Percentiles rank a stretch among this genome's conserved stretches.
Conservation (phyloP, 306 rosid genomes). For the peach (Prunus persica) region Prunus_persica_NCBIv2 NC_034010.1:23800001-23800500, state of each 20-base stretch:
- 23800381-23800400: neutral
- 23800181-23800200: conserved; percentile 30
- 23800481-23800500: neutral
- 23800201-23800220: neutral
- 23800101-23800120: neutral
- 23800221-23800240: neutral
- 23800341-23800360: neutral
- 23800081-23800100: no score
- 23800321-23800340: neutral
- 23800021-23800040: neutral
- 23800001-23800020: neutral
- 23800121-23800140: neutral
- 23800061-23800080: neutral
- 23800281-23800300: neutral
- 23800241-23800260: neutral
- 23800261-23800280: neutral
- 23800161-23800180: neutral
- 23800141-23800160: neutral
- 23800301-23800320: neutral
- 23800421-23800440: neutral
- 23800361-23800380: no score
- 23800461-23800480: neutral
- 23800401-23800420: neutral
- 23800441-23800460: neutral
- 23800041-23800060: conserved; percentile 25